phyloP scores from a whole-genome alignment of 1,284 basidiomycete species.

The Pseudozyma tsukubaensis region DNA sequence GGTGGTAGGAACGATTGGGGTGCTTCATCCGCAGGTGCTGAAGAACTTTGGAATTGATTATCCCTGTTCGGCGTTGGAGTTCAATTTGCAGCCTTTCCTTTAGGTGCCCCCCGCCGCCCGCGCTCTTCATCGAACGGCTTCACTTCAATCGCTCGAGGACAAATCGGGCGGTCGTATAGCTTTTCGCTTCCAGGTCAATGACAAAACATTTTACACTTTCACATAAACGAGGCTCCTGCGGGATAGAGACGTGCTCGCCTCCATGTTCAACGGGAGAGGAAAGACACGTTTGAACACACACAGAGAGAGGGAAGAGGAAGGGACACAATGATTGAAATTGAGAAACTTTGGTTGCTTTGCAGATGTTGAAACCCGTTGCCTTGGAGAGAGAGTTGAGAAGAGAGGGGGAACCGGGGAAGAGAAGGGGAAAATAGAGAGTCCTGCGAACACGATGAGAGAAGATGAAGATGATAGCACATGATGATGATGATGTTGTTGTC shows the following conservation, averaged over 20 bases:
- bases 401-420: not conserved
- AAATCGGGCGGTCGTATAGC: too few species aligned
- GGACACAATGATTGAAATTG: not conserved
- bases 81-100: constrained; percentile 91
- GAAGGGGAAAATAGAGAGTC: not conserved
- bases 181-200: too few species aligned
- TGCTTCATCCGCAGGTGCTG: constrained; percentile 64
- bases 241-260: too few species aligned
- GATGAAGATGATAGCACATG: not conserved
- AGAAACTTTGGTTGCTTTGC: constrained; percentile 5
- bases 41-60: constrained; percentile 74
- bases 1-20: constrained; percentile 53
- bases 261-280: too few species aligned
- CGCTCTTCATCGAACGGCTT: too few species aligned
- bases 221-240: too few species aligned
- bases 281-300: constrained; percentile 4
- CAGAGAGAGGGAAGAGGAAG: not conserved
- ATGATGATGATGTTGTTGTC: too few species aligned
- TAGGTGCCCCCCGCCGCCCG: too few species aligned
- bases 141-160: not conserved
- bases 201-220: constrained; percentile 3
- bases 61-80: constrained; percentile 95
- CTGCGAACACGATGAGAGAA: not conserved
- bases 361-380: constrained; percentile 26
- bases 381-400: not conserved